These are phyloP conservation scores for Crepidotus variabilis DNA, from an alignment of 768 basidiomycete genomes.

Conservation along the genomic window DNA sequence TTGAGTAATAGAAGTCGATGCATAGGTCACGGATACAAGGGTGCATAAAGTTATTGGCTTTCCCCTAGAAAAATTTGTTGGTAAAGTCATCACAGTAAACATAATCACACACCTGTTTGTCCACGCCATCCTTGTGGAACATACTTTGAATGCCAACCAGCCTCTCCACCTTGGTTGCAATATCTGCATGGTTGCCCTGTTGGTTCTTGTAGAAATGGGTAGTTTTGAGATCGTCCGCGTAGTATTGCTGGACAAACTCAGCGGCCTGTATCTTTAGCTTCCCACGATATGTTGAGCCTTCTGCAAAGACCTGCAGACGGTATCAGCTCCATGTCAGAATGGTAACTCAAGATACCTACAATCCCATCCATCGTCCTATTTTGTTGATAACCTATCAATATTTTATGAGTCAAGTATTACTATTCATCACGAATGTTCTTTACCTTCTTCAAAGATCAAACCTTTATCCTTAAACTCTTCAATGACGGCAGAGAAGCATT, in stretches of 20 bases:
- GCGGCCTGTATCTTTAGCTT: slow-evolving; percentile 4
- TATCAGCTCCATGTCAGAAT: neutral
- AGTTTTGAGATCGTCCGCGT: too few species aligned
- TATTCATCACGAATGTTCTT: neutral
- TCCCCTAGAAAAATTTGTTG: slow-evolving; percentile 2
- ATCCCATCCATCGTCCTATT: slow-evolving; percentile 4
- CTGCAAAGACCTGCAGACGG: slow-evolving; percentile 5
- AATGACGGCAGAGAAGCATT: slow-evolving; percentile 3
- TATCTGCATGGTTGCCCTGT: neutral
- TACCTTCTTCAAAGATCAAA: slow-evolving; percentile 4
- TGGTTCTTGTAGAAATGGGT: slow-evolving; percentile 2
- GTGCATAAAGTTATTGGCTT: slow-evolving; percentile 7
- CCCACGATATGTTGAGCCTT: too few species aligned
- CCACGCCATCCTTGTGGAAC: slow-evolving; percentile 5
- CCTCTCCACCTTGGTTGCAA: slow-evolving; percentile 3
- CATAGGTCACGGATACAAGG: slow-evolving; percentile 8
- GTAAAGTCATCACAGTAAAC: neutral
- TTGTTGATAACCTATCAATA: neutral
- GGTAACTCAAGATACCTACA: neutral
- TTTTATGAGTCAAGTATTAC: neutral
- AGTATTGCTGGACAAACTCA: neutral
- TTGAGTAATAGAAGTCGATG: slow-evolving; percentile 3
- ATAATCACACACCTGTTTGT: slow-evolving; percentile 1
- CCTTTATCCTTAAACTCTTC: slow-evolving; percentile 2
- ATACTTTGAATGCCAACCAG: neutral